Conservation (phyloP, 2,329 filamentous ascomycete genomes). For the Epichloe uncinata region DNA sequence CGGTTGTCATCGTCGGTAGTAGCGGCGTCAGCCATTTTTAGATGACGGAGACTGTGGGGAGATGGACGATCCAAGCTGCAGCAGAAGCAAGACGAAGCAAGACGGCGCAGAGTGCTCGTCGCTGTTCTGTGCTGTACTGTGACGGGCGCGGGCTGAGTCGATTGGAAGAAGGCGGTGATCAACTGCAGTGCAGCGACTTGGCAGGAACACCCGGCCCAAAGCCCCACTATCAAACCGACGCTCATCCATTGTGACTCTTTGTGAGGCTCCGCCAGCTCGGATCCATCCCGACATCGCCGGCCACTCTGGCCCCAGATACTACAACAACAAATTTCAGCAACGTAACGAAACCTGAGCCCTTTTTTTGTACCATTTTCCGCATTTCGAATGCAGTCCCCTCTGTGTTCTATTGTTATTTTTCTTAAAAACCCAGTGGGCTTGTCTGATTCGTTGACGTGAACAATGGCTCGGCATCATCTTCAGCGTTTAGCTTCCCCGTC, state of each 20-base stretch:
- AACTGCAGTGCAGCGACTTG: background rate
- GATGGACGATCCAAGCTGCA: background rate
- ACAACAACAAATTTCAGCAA: background rate
- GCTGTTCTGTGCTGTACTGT: background rate
- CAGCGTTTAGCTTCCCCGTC: slow-evolving; percentile 56
- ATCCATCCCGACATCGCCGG: background rate
- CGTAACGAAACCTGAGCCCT: background rate
- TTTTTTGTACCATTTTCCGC: background rate
- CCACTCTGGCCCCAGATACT: no score
- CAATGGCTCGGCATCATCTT: slow-evolving; percentile 42
- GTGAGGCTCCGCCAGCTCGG: no score
- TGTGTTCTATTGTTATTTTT: background rate
- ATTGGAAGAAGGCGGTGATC: background rate
- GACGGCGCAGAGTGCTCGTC: background rate
- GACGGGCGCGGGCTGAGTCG: background rate
- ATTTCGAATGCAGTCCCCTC: no score
- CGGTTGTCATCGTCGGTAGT: slow-evolving; percentile 19
- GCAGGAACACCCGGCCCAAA: background rate
- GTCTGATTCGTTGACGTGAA: background rate
- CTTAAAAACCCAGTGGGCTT: background rate
- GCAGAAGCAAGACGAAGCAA: background rate
- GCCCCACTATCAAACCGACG: background rate
- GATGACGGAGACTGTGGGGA: background rate
- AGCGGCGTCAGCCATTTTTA: slow-evolving; percentile 1
- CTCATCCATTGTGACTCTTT: no score